Base-by-base conservation (phyloP, 768 basidiomycete species). In the Leccinellum albellum region DNA sequence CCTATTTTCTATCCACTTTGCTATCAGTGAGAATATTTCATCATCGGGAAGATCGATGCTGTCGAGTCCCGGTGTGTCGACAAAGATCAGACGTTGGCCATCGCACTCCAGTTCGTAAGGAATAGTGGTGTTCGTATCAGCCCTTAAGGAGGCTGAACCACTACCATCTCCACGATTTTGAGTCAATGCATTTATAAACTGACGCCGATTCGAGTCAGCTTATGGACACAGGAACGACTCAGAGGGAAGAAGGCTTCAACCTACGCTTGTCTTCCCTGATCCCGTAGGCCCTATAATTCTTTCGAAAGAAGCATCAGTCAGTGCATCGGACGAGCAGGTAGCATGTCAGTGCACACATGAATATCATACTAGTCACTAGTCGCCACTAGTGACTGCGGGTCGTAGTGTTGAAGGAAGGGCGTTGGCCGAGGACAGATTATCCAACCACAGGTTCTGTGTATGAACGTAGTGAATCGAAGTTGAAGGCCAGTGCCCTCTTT, bases 11-110 rank as follows among this genome's bases (percentile, higher is more conserved):
- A 52, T 42, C 52, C 46, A 55, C 24, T 23, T 31, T 6, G 45
- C 50, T 24, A 53, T 23, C 21, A 24, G 46, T 5, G n/a, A 28
- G 13, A 60, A 13, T 61, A 61, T 55, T 20, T 0, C 17, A n/a
- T 28, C 31, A 21, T 60, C 50, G 9, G 28, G 17, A 3, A 44
- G n/a, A 33, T 52, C 2, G 26, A 26, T 21, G 21, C 5, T 55
- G 14, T 61, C 29, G 14, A 61, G 40, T 4, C 58, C 53, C 29
- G 60, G 58, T 1, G 60, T 61, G 20, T 60, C 58, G 20, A 60
- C 33, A 12, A 60, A 45, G 10, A 45, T 44, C 8, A 60, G 10
- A 17, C 14, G 23, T 45, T 26, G 54, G 10, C 40, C 50, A 48
- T 48, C 58, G 20, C 23, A 24, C 3, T 14, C 50, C 2, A 58